phyloP scores from a whole-genome alignment of 2,329 filamentous ascomycete genomes.

The Beauveria bassiana region DNA sequence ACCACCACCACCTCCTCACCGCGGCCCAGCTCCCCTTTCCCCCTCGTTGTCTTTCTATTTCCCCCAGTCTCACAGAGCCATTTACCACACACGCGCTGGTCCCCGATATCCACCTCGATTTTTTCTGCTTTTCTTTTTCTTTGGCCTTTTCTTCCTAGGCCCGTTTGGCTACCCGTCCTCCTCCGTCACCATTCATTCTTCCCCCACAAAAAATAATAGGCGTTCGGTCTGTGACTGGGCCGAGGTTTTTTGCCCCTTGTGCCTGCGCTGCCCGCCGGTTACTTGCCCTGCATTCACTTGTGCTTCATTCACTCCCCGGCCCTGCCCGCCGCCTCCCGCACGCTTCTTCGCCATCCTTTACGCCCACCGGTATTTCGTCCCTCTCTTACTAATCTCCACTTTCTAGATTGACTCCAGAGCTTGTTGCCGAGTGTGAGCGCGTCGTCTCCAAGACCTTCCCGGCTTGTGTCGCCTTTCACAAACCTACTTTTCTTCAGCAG shows the following conservation, averaged over 20 bases:
- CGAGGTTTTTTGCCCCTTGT: slow-evolving; percentile 6
- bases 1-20: neutral
- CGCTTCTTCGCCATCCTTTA: neutral
- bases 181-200: slow-evolving; percentile 1
- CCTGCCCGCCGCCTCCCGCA: neutral
- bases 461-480: slow-evolving; percentile 55
- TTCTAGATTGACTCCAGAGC: slow-evolving; percentile 45
- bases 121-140: neutral
- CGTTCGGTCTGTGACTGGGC: slow-evolving; percentile 5
- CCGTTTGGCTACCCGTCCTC: neutral
- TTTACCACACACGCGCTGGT: neutral
- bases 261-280: neutral
- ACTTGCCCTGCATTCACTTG: slow-evolving; percentile 7
- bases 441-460: slow-evolving; percentile 54
- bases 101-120: neutral
- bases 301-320: neutral
- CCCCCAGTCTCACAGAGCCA: neutral
- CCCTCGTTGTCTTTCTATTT: neutral
- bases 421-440: slow-evolving; percentile 51
- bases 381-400: slow-evolving; percentile 17
- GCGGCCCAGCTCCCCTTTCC: neutral
- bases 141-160: neutral
- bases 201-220: neutral
- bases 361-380: neutral
- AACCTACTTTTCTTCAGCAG: slow-evolving; percentile 53